phyloP scores from a whole-genome alignment of 2,329 filamentous ascomycete species.

The Xylariaceae sp. region DNA sequence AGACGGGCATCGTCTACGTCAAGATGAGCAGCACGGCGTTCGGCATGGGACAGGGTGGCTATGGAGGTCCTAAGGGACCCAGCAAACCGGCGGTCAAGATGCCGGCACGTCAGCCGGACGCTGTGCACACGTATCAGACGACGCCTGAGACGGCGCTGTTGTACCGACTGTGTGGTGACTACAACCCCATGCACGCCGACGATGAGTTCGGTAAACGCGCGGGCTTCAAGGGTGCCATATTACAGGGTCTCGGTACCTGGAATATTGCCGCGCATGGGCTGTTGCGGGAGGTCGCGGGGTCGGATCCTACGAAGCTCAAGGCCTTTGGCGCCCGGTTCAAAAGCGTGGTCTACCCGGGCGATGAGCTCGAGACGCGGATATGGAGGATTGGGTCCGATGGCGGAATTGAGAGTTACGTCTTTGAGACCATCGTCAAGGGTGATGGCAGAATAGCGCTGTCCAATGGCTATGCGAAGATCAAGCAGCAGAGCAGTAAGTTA shows the following conservation, averaged over 20 bases:
- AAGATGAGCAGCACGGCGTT: conserved; percentile 49
- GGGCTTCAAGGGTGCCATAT: conserved; percentile 52
- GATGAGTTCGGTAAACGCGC: conserved; percentile 30
- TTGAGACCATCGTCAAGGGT: conserved; percentile 46
- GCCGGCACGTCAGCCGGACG: conserved; percentile 43
- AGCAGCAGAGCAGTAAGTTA: conserved; percentile 38
- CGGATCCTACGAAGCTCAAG: conserved; percentile 48
- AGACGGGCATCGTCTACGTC: conserved; percentile 46
- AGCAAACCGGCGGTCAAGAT: conserved; percentile 42
- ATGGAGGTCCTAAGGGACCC: conserved; percentile 49
- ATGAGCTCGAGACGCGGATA: conserved; percentile 50
- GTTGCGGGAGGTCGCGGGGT: conserved; percentile 47
- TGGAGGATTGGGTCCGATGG: conserved; percentile 45
- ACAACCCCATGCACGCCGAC: conserved; percentile 47
- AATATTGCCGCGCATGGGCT: conserved; percentile 53
- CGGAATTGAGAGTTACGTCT: conserved; percentile 45
- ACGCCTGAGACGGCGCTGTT: conserved; percentile 47
- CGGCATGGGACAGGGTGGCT: conserved; percentile 53
- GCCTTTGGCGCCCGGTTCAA: conserved; percentile 52
- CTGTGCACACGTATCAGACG: conserved; percentile 46
- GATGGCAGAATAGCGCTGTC: conserved; percentile 43
- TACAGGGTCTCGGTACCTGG: conserved; percentile 55
- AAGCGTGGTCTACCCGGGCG: conserved; percentile 54
- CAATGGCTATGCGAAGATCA: conserved; percentile 44
- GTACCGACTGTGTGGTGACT: conserved; percentile 54